These are phyloP conservation scores for Aspergillus coremiiformis DNA, from an alignment of 495 filamentous ascomycete genomes.

Conservation along the genomic window DNA sequence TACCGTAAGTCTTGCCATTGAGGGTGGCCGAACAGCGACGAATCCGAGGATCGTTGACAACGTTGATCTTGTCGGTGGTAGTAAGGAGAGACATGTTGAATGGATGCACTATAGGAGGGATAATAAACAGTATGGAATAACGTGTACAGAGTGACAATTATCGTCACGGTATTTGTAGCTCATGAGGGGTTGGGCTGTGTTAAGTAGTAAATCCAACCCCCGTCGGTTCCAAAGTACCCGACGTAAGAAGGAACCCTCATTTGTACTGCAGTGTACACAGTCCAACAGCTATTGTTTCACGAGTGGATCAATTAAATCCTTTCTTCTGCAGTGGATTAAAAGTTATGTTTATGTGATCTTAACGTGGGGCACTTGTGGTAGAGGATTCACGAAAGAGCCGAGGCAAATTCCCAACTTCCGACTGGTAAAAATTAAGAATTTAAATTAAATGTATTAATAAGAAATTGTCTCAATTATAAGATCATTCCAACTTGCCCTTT, in stretches of 20 bases:
- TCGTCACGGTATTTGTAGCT: too few species aligned
- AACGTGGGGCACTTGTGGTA: background rate
- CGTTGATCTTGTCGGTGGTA: background rate
- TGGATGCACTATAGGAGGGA: background rate
- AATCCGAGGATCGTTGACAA: background rate
- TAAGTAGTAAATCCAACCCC: background rate
- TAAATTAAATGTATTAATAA: too few species aligned
- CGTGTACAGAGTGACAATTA: background rate
- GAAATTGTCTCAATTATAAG: too few species aligned
- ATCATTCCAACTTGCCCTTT: conserved; percentile 9
- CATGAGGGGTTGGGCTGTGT: background rate
- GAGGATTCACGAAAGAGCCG: too few species aligned
- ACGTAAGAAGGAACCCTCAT: background rate
- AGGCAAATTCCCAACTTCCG: too few species aligned
- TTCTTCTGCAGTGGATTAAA: background rate
- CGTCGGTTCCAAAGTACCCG: background rate
- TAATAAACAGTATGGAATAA: background rate
- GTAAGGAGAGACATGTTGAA: background rate
- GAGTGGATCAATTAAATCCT: background rate
- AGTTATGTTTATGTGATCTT: conserved; percentile 1
- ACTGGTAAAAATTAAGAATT: too few species aligned
- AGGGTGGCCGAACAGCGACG: background rate
- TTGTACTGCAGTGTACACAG: too few species aligned
- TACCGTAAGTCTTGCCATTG: conserved; percentile 5
- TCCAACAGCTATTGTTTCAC: background rate